Conservation (phyloP, 352 stramenopile genomes). For the Pythium guiyangense region DNA sequence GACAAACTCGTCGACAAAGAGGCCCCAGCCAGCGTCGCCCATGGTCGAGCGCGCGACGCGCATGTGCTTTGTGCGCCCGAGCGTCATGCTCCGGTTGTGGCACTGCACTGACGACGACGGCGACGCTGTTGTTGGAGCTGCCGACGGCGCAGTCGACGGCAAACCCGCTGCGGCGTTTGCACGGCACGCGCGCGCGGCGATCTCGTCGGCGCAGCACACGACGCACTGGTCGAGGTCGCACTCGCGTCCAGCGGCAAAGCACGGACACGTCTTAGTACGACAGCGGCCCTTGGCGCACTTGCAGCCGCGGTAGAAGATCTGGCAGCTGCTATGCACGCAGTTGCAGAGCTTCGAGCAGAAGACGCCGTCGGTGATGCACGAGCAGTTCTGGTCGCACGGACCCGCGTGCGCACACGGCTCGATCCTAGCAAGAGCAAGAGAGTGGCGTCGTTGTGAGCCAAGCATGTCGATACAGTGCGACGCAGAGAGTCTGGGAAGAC, state of each 20-base stretch:
- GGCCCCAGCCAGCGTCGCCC: conserved; percentile 83
- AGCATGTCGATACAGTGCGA: too few relatives aligned
- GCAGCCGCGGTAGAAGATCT: conserved; percentile 89
- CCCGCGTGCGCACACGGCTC: conserved; percentile 83
- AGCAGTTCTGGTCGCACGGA: conserved; percentile 84
- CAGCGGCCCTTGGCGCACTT: conserved; percentile 81
- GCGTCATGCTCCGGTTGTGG: conserved; percentile 59
- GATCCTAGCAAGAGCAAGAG: conserved; percentile 43
- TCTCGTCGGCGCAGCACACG: conserved; percentile 64
- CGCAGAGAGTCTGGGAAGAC: neutral
- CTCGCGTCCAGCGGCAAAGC: conserved; percentile 87
- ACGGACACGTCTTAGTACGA: conserved; percentile 86
- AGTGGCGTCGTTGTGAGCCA: neutral
- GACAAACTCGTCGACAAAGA: conserved; percentile 87
- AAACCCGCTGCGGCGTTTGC: neutral
- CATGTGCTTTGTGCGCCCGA: conserved; percentile 52
- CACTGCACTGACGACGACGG: conserved; percentile 19
- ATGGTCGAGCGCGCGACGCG: conserved; percentile 81
- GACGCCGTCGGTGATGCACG: conserved; percentile 78
- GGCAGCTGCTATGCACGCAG: conserved; percentile 71
- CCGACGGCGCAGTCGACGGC: too few relatives aligned
- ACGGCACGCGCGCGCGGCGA: conserved; percentile 9
- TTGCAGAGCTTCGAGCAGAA: conserved; percentile 93
- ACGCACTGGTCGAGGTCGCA: conserved; percentile 93
- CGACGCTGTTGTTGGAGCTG: too few relatives aligned